phyloP scores from a whole-genome alignment of 495 filamentous ascomycete genomes.

The Bacidia rubella region DNA sequence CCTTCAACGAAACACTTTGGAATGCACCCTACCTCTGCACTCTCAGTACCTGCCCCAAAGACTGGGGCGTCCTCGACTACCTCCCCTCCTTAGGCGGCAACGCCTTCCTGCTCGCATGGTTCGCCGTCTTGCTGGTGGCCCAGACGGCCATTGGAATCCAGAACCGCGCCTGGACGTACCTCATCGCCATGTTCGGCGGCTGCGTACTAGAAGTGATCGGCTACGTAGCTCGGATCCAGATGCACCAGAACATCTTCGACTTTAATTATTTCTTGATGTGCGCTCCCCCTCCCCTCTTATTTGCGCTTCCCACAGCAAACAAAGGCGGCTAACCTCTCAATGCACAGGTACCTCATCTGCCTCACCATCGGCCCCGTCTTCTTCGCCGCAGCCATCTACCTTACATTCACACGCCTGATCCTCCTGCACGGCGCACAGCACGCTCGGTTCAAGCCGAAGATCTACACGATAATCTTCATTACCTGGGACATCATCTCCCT shows the following conservation, averaged over 20 bases:
- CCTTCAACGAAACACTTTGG: conserved; percentile 6
- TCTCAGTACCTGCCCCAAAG: conserved; percentile 27
- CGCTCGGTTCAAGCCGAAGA: conserved; percentile 42
- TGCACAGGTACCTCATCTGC: conserved; percentile 29
- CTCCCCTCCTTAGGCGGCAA: conserved; percentile 27
- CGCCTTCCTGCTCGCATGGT: conserved; percentile 23
- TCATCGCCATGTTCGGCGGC: conserved; percentile 19
- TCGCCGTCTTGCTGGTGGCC: conserved; percentile 17
- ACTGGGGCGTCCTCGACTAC: conserved; percentile 23
- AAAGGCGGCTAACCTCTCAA: not conserved
- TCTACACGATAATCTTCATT: conserved; percentile 37
- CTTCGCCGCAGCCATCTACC: conserved; percentile 49
- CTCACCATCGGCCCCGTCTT: conserved; percentile 56
- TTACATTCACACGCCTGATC: conserved; percentile 48
- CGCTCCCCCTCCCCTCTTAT: not conserved
- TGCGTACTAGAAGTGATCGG: conserved; percentile 26
- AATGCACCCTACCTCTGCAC: conserved; percentile 21
- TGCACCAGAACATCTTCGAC: conserved; percentile 25
- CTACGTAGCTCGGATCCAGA: conserved; percentile 22
- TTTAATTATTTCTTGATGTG: conserved; percentile 23
- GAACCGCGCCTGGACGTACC: conserved; percentile 23
- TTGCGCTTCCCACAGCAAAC: not conserved
- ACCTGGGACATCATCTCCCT: conserved; percentile 50
- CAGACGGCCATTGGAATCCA: conserved; percentile 22
- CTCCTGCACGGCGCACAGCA: conserved; percentile 44